phyloP scores from a whole-genome alignment of 345 rosid species.

The Lepidium didymum region DNA sequence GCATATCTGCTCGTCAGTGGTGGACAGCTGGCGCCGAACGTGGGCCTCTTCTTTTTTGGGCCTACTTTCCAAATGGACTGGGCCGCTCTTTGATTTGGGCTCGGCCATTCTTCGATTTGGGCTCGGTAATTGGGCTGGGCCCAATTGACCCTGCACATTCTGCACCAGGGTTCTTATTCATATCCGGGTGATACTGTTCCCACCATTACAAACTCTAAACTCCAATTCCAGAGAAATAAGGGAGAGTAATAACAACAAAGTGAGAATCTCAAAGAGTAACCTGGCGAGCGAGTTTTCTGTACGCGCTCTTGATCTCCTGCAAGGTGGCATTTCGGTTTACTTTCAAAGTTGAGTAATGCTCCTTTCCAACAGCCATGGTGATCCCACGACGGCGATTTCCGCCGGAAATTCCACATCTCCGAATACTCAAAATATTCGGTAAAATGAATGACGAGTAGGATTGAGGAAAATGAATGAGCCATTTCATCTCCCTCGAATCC shows the following conservation, averaged over 20 bases:
- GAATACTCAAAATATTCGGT: background rate
- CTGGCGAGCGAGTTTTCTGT: constrained; percentile 87
- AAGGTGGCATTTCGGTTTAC: constrained; percentile 54
- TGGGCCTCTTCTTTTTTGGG: too few species aligned
- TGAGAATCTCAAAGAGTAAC: constrained; percentile 33
- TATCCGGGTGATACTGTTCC: constrained; percentile 85
- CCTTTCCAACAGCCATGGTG: constrained; percentile 39
- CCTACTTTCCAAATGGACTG: too few species aligned
- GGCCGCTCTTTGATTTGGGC: too few species aligned
- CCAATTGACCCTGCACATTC: too few species aligned
- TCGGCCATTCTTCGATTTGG: too few species aligned
- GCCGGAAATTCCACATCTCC: constrained; percentile 6
- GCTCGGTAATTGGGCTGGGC: too few species aligned
- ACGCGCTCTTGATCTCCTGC: constrained; percentile 74
- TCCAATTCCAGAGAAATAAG: background rate
- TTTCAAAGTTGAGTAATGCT: constrained; percentile 61
- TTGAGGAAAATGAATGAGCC: background rate
- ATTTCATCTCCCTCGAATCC: constrained; percentile 17
- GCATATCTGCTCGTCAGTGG: too few species aligned
- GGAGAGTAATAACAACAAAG: background rate
- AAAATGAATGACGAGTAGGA: background rate
- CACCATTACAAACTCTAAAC: constrained; percentile 13
- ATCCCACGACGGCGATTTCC: constrained; percentile 22
- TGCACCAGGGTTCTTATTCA: constrained; percentile 75
- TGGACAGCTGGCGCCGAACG: too few species aligned